Base-by-base conservation (phyloP, 2,329 filamentous ascomycete genomes). In the Didymella pomorum region DNA sequence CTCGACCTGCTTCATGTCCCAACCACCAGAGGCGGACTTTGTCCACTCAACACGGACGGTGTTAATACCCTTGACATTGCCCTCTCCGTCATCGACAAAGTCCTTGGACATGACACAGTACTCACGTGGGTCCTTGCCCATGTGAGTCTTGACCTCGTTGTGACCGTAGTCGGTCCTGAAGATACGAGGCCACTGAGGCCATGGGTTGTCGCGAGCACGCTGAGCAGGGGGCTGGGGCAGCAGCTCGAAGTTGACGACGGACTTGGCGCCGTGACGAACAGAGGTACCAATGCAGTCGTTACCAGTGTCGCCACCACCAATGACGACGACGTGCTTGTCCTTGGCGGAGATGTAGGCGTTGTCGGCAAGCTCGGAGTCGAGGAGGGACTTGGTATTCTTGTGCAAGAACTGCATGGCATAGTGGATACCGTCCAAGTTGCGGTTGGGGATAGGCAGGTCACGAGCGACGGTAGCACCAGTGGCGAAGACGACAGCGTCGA, bases 151-250 rank as follows among this genome's bases (percentile, higher is more conserved):
- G 71, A 97, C 94, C 79, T 98, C 94, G 16, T 89, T 90, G 83
- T 98, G 94, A 56, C 94, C 94, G 74, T 98, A 98, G 80, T 98
- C 94, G n/a, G 97, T 91, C 70, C 94, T 93, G 85, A 97, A 97
- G 77, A 97, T 93, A 72, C 93, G 91, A 57, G 94, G 94, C 93
- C 94, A 98, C 80, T 97, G 94, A 10, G 94, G 94, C 94, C 94
- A 98, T 62, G 94, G 94, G 84, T 98, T 98, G 80, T 97, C 94
- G 63, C 87, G 86, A 64, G 91, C 93, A 80, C 94, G 92, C 84
- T 96, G 89, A 60, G 91, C 87, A 8, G 93, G 92, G 68, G 94
- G 94, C 80, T 97, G 93, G 28, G 94, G 94, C 63, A 98, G 85
- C 56, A 98, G 84, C 82, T 98, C 94, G 69, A 98, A 97, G 86